phyloP scores from a whole-genome alignment of 140 eudicot genomes.

The Flaveria floridana region DNA sequence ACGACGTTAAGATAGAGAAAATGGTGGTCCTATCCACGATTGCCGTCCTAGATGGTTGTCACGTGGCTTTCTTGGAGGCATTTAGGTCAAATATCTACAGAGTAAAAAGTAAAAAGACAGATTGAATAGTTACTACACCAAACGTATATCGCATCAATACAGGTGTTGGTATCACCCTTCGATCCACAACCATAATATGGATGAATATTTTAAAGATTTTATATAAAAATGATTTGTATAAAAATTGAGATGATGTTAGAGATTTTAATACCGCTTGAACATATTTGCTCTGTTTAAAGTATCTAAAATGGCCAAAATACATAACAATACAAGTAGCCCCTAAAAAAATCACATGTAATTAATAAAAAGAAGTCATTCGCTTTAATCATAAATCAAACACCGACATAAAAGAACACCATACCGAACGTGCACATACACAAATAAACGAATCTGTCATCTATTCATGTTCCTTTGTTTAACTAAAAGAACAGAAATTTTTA shows the following conservation, averaged over 20 bases:
- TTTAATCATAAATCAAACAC: too few species aligned
- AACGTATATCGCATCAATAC: not conserved
- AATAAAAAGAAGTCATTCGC: too few species aligned
- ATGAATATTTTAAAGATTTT: too few species aligned
- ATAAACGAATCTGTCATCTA: too few species aligned
- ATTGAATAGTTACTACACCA: not conserved
- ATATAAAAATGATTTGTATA: not conserved
- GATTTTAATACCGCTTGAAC: not conserved
- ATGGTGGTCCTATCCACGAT: not conserved
- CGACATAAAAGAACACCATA: too few species aligned
- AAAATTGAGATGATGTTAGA: too few species aligned
- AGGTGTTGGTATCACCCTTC: not conserved
- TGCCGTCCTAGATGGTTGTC: not conserved
- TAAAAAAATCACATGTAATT: too few species aligned
- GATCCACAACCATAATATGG: not conserved
- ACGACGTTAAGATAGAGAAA: not conserved
- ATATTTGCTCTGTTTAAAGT: not conserved
- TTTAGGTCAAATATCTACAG: not conserved
- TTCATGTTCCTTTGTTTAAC: too few species aligned
- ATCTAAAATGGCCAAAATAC: not conserved
- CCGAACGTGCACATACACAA: too few species aligned
- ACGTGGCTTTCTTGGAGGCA: too few species aligned
- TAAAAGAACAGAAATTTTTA: too few species aligned
- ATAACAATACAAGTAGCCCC: too few species aligned
- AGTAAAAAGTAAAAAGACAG: not conserved